Base-by-base conservation (phyloP, 352 stramenopile genomes). In the Lagenidium giganteum region DNA sequence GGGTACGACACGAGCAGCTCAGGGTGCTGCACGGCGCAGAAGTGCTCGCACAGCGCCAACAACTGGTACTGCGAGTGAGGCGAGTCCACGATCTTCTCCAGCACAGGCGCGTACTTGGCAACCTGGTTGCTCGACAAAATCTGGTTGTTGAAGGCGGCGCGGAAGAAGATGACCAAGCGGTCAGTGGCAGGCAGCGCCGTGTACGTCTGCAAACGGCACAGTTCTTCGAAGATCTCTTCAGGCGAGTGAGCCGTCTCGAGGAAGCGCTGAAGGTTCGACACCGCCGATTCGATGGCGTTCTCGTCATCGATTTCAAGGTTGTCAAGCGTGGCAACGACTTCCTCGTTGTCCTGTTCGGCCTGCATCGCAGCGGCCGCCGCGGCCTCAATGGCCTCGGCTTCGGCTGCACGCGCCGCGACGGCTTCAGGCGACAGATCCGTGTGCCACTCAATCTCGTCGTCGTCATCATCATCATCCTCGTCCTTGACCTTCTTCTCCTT, bases 161-260 rank as follows among this genome's bases (percentile, higher is more conserved):
- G 81, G 59, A 96, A 79, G 43, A 96, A 93, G 46, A 98, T 96
- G n/a, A 95, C 86, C 45, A 97, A 76, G 50, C 88, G 92, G 51
- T 97, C 87, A 33, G 93, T 88, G 31, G 91, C 79, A 36, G 93
- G 93, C 26, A 98, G 61, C 50, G 78, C 70, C 1, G 61, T 62
- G 47, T 81, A 74, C 50, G 93, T 97, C 64, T 97, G 89, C 60
- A 96, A 83, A 44, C 93, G 94, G 37, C 86, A 84, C 4, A 97
- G 65, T 23, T 93, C 71, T 26, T 97, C 90, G 12, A 74, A 83
- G 32, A 81, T 71, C 37, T 80, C 75, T 0, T 31, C 23, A 23
- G 59, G 48, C 13, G 71, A 67, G 47, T 76, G 67, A 29, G n/a
- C n/a, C n/a, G 4, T 45, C 26, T 5, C 28, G 28, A 87, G 26